A percentile compares a stretch with the other conserved stretches of the same genome.
phyloP scores from a whole-genome alignment of 2,329 filamentous ascomycete species.

The Neoscytalidium dimidiatum region DNA sequence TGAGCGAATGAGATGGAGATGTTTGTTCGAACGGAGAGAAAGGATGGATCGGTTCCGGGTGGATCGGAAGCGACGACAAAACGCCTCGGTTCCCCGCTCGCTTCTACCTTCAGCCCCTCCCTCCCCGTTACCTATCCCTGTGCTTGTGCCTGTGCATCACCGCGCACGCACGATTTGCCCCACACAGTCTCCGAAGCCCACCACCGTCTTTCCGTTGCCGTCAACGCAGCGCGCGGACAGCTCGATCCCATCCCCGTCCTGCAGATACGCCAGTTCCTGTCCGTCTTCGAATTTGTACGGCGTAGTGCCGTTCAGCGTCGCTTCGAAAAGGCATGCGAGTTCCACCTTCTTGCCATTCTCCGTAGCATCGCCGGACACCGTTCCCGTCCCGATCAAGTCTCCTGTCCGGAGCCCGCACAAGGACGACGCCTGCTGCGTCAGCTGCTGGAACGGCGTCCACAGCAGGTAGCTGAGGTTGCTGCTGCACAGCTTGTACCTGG shows the following conservation, averaged over 20 bases:
- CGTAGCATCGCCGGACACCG: slow-evolving; percentile 42
- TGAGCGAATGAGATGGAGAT: neutral
- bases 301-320: slow-evolving; percentile 38
- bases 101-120: neutral
- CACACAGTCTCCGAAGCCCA: slow-evolving; percentile 45
- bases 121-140: neutral
- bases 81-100: neutral
- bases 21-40: neutral
- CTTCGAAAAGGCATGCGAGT: slow-evolving; percentile 41
- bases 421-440: slow-evolving; percentile 46
- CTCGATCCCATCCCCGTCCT: slow-evolving; percentile 44
- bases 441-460: slow-evolving; percentile 49
- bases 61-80: neutral
- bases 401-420: slow-evolving; percentile 45
- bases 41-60: neutral
- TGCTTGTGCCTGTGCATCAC: too few species aligned
- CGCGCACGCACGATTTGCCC: slow-evolving; percentile 32
- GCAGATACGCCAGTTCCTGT: slow-evolving; percentile 39
- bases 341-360: slow-evolving; percentile 27
- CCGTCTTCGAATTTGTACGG: slow-evolving; percentile 31
- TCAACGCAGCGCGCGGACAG: slow-evolving; percentile 35
- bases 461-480: slow-evolving; percentile 43
- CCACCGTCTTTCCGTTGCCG: slow-evolving; percentile 32
- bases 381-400: slow-evolving; percentile 48
- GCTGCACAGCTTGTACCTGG: slow-evolving; percentile 27